These are phyloP conservation scores for Sporothrix euskadiensis DNA, from an alignment of 2,329 filamentous ascomycete species.

Conservation along the genomic window DNA sequence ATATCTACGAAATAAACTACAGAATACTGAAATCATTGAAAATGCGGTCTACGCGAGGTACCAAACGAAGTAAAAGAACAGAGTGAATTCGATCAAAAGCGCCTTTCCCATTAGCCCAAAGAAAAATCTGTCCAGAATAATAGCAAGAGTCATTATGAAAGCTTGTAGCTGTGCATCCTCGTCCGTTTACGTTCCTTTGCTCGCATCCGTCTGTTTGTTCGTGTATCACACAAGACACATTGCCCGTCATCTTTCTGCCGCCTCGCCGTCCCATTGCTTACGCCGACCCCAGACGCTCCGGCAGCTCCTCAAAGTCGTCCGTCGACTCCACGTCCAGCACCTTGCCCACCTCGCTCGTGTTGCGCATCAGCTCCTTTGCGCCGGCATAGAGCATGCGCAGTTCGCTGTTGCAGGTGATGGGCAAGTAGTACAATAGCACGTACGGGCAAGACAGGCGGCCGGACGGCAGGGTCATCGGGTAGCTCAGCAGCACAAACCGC, in stretches of 20 bases:
- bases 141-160: neutral
- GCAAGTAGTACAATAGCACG: slow-evolving; percentile 91
- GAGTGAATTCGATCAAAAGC: neutral
- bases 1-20: neutral
- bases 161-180: neutral
- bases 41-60: neutral
- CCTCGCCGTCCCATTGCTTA: neutral
- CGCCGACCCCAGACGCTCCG: slow-evolving; percentile 57
- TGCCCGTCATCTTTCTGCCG: neutral
- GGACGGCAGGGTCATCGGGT: slow-evolving; percentile 79
- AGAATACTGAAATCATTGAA: neutral
- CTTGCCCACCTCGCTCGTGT: slow-evolving; percentile 83
- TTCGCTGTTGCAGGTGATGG: slow-evolving; percentile 84
- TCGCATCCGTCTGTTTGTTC: neutral
- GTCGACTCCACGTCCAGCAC: slow-evolving; percentile 81
- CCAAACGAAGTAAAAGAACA: neutral
- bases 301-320: slow-evolving; percentile 82
- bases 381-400: slow-evolving; percentile 92
- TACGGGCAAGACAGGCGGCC: slow-evolving; percentile 89
- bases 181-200: neutral
- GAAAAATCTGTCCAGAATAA: slow-evolving; percentile 3
- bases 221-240: too few relatives aligned
- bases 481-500: slow-evolving; percentile 85
- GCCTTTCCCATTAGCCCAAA: slow-evolving; percentile 12
- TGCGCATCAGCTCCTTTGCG: slow-evolving; percentile 93